Base-by-base conservation (phyloP, 106 monocot species). In the Dendrobium chrysotoxum region DNA sequence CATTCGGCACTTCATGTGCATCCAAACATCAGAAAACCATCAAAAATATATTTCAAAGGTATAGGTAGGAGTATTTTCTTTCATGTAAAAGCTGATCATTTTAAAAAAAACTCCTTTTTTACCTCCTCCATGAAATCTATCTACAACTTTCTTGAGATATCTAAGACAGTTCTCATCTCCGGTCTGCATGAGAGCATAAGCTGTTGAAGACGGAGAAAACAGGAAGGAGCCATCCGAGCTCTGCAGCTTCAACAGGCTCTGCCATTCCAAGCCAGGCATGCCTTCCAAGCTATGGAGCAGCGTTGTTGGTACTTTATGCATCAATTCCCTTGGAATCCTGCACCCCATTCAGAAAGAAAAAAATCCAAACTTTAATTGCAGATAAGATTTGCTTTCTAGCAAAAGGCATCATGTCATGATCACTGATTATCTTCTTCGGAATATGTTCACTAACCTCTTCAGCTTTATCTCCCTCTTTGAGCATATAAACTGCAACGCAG, bases 271-370 rank as follows among this genome's bases (percentile, higher is more conserved):
- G 21, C 46, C 87, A 30, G 73, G 84, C 88, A 99, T 95, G 17
- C 99, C 99, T 84, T 99, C 99, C 71, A 99, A 42, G 86, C 93
- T 95, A 77, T 99, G 95, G 7, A 99, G 93, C 45, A 99, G 87
- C 5, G 93, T 91, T n/a, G 93, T 99, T 25, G 99, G 99, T 18
- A 90, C 86, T 64, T 84, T 50, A 80, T 99, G 99, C 92, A 99
- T 77, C 81, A 95, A 40, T 44, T 91, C 93, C 53, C 81, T 93
- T 12, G 99, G 91, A 9, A 99, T 99, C 90, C 99, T 99, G 79
- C 47, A 6, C 47, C n/a, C 11, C 17, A 21, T 75, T 31, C 40
- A n/a, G 4, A 42, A 41, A 41, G 1, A 26, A 44, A 7, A 18
- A 70, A n/a, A 31, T 30, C 31, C 68, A 10, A n/a, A 26, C 38